Base-by-base conservation (phyloP, 2,329 filamentous ascomycete species). In the Nannizzia gypsea region DNA sequence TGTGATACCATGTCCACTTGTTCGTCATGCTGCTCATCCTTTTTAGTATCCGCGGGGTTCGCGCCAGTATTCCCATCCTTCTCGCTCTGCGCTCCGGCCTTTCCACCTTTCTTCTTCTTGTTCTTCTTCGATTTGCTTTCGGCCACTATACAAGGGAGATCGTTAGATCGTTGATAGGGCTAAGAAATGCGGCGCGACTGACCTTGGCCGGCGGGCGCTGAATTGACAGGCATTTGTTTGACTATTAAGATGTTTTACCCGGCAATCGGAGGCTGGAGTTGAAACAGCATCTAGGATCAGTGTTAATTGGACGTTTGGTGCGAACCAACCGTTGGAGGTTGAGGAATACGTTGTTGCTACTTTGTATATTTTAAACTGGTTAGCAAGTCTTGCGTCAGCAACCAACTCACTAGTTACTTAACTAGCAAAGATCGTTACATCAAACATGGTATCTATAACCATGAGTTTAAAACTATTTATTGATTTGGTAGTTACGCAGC, bases 41-140 rank as follows among this genome's bases (percentile, higher is more conserved):
- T 54, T 15, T 15, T 17, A 17, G 48, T 17, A 34, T 31, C 26
- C 15, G 13, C 26, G 13, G 24, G 15, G 48, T 3, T 54, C 8
- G 48, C 2, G 8, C 11, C 48, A n/a, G 26, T 11, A 31, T 28
- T 42, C 28, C 15, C 54, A n/a, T 40, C 34, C 15, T 40, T 28
- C 9, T 56, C 54, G 15, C 22, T 40, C 22, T 28, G 54, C 34
- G 34, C 22, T 56, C 22, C 38, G 5, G 34, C 9, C 36, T 56
- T 56, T 5, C 31, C 52, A 64, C 73, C 73, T 72, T 81, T 81
- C 72, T 80, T 83, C 74, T 80, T 81, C 69, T 79, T 82, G 71
- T 77, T 81, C 69, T 78, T 81, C 73, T 81, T 83, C 67, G 79
- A 79, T 67, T 77, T 83, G 58, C 74, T 67, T 66, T 72, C 74